phyloP scores from a whole-genome alignment of 2,329 filamentous ascomycete species.

The Alternaria dauci region DNA sequence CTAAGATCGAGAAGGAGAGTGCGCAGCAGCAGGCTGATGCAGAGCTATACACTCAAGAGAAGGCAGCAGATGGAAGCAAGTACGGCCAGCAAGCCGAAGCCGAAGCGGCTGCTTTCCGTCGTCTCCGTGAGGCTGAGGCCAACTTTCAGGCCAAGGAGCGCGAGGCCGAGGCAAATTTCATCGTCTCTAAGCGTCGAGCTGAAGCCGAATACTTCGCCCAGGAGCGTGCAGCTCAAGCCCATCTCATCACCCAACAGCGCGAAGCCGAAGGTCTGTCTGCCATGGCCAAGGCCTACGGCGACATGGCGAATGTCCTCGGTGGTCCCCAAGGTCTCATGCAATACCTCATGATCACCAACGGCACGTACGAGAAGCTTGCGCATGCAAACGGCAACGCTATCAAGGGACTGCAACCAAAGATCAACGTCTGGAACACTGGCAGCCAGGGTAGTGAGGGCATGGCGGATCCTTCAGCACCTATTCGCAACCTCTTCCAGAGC shows the following conservation, averaged over 20 bases:
- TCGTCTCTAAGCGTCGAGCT: constrained; percentile 56
- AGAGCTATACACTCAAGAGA: constrained; percentile 58
- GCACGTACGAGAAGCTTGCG: constrained; percentile 79
- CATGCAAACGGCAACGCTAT: constrained; percentile 80
- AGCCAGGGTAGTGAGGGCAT: constrained; percentile 53
- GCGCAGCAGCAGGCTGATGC: constrained; percentile 73
- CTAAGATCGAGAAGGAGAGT: constrained; percentile 72
- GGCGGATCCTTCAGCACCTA: constrained; percentile 67
- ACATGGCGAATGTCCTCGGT: constrained; percentile 75
- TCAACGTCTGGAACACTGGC: constrained; percentile 88
- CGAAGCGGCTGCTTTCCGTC: constrained; percentile 61
- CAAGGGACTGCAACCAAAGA: constrained; percentile 83
- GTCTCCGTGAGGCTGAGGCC: constrained; percentile 54
- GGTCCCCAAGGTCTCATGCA: constrained; percentile 80
- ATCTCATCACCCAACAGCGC: constrained; percentile 68
- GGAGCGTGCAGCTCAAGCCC: constrained; percentile 66
- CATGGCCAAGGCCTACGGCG: constrained; percentile 81
- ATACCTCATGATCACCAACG: constrained; percentile 87
- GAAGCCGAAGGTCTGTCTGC: constrained; percentile 80
- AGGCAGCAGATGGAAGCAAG: constrained; percentile 59
- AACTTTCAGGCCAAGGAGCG: constrained; percentile 51
- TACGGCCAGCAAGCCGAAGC: constrained; percentile 69
- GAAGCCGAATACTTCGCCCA: constrained; percentile 53
- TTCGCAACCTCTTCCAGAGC: constrained; percentile 85
- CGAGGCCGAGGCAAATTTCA: constrained; percentile 60